Conservation (phyloP, 495 filamentous ascomycete genomes). For the Polyplosphaeria fusca region DNA sequence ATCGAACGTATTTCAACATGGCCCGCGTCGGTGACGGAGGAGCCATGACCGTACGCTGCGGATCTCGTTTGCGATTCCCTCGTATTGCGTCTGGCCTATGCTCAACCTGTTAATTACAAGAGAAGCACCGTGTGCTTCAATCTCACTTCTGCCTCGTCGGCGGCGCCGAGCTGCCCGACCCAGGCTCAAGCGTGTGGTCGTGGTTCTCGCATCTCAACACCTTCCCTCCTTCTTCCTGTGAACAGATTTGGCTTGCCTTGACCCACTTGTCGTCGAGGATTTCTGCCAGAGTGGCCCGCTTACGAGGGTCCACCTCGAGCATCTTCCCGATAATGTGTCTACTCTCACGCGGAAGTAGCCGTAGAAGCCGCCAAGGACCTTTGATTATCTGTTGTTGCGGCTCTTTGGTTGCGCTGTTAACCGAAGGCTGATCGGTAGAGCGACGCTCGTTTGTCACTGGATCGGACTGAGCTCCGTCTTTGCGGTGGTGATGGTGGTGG, state of each 20-base stretch:
- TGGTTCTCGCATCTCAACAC: constrained; percentile 56
- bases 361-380: constrained; percentile 89
- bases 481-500: constrained; percentile 33
- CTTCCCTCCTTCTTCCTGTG: constrained; percentile 57
- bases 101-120: too few relatives aligned
- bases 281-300: constrained; percentile 78
- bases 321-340: constrained; percentile 86
- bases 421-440: not conserved
- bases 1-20: too few relatives aligned
- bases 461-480: constrained; percentile 32
- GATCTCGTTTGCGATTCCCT: too few relatives aligned
- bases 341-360: constrained; percentile 85
- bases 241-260: constrained; percentile 45
- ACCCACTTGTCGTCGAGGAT: constrained; percentile 91
- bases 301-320: constrained; percentile 83
- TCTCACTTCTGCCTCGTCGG: constrained; percentile 25
- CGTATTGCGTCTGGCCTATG: too few relatives aligned
- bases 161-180: constrained; percentile 32
- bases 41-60: too few relatives aligned
- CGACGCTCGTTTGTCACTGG: constrained; percentile 24
- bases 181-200: constrained; percentile 62
- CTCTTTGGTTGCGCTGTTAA: constrained; percentile 10
- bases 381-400: constrained; percentile 66
- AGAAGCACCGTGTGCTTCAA: not conserved
- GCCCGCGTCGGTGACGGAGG: too few relatives aligned